Percentiles rank a stretch among this genome's conserved stretches.
Conservation (phyloP, 2,329 filamentous ascomycete species). For the Exserohilum rostratum region DNA sequence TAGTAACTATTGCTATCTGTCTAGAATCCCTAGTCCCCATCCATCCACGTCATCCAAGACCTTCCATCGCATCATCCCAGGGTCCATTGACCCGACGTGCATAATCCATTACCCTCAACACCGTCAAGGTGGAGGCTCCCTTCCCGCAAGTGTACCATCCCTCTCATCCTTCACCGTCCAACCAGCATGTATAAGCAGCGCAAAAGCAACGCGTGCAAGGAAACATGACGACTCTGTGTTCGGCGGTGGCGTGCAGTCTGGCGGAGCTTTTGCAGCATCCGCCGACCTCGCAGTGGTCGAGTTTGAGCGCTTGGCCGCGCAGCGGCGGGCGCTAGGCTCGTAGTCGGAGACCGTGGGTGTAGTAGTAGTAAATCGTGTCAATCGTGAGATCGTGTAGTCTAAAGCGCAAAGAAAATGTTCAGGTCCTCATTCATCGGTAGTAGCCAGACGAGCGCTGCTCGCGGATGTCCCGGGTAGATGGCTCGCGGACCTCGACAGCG, state of each 20-base stretch:
- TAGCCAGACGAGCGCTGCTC: constrained; percentile 48
- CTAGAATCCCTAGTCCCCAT: constrained; percentile 1
- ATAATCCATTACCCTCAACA: constrained; percentile 21
- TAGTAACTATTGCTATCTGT: constrained; percentile 7
- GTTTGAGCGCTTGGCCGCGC: constrained; percentile 2
- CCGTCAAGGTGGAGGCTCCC: constrained; percentile 21
- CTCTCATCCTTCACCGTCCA: constrained; percentile 8
- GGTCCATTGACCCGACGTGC: constrained; percentile 9
- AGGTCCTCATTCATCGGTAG: constrained; percentile 43
- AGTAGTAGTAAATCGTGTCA: constrained; percentile 8
- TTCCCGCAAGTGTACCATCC: constrained; percentile 8
- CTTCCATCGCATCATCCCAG: constrained; percentile 13
- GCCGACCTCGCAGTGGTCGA: constrained; percentile 2
- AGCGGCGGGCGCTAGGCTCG: constrained; percentile 9
- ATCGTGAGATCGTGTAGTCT: constrained; percentile 3
- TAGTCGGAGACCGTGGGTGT: constrained; percentile 9
- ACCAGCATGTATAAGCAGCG: constrained; percentile 15
- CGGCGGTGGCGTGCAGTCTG: constrained; percentile 7
- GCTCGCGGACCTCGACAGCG: constrained; percentile 51
- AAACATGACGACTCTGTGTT: constrained; percentile 13
- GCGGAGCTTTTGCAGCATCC: constrained; percentile 19
- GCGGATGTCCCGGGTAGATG: constrained; percentile 44
- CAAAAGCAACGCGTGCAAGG: constrained; percentile 20
- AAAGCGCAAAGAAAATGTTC: constrained; percentile 18
- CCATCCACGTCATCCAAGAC: constrained; percentile 16